Base-by-base conservation (phyloP, 73 alveolate genomes). In the Halteria grandinella region DNA sequence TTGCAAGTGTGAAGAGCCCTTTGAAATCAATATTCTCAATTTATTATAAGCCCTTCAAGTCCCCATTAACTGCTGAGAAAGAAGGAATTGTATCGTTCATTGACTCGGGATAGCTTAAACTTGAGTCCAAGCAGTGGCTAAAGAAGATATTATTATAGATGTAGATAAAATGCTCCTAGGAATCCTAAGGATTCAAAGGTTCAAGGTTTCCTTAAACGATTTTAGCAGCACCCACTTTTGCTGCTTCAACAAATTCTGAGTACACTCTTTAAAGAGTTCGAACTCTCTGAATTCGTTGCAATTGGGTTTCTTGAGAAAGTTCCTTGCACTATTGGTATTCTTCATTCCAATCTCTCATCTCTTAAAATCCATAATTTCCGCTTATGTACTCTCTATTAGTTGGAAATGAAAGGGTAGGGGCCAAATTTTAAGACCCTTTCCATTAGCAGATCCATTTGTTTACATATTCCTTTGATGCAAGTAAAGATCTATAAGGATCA, bases 341-440 rank as follows among this genome's bases (percentile, higher is more conserved):
- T 80, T 92, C 98, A 69, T 92, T 92, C 96, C 98, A 92, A 75
- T 92, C 98, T 75, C 98, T 74, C 48, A 83, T 58, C 36, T 86
- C 88, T 6, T 55, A 74, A 79, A 79, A 70, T 36, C 95, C 98
- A 55, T 74, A 85, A 27, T 82, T 21, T 2, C 77, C 77, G 14
- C 28, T 60, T 37, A 40, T 59, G 43, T 36, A 60, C 28, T 60
- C 77, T 29, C 43, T 60, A 20, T 60, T 60, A 8, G 59, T n/a
- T n/a, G n/a, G n/a, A n/a, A n/a, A n/a, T n/a, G n/a, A n/a, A n/a
- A n/a, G n/a, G n/a, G n/a, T n/a, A n/a, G n/a, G n/a, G n/a, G n/a
- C n/a, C n/a, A n/a, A n/a, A n/a, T n/a, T n/a, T n/a, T n/a, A n/a
- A n/a, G n/a, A n/a, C n/a, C n/a, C n/a, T n/a, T n/a, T n/a, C n/a